A percentile compares a stretch with the other conserved stretches of the same genome.
phyloP scores from a whole-genome alignment of 2,329 filamentous ascomycete genomes.

The Penicillium nordicum region DNA sequence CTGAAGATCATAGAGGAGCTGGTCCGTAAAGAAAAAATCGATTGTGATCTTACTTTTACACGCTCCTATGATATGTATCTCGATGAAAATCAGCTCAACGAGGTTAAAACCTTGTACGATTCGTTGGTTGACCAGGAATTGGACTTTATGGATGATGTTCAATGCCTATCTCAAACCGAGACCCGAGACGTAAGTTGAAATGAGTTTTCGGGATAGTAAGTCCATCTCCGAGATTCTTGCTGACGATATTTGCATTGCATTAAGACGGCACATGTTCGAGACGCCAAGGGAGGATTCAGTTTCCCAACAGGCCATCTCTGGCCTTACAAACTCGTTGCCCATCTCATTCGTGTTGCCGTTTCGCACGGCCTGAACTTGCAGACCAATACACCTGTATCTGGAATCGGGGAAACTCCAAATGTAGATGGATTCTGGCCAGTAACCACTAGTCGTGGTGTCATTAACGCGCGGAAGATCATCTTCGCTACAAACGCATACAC shows the following conservation, averaged over 20 bases:
- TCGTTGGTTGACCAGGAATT: slow-evolving; percentile 24
- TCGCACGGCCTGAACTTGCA: slow-evolving; percentile 47
- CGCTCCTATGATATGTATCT: slow-evolving; percentile 40
- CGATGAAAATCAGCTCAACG: slow-evolving; percentile 30
- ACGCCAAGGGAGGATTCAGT: slow-evolving; percentile 33
- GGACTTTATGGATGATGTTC: slow-evolving; percentile 30
- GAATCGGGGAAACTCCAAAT: slow-evolving; percentile 1
- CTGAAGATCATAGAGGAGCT: slow-evolving; percentile 39
- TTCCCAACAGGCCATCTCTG: slow-evolving; percentile 35
- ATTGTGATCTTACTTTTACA: slow-evolving; percentile 43
- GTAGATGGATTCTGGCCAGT: slow-evolving; percentile 10
- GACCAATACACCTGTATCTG: slow-evolving; percentile 47
- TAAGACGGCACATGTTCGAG: slow-evolving; percentile 32
- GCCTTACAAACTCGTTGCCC: slow-evolving; percentile 77
- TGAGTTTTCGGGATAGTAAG: neutral
- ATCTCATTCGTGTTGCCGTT: slow-evolving; percentile 27
- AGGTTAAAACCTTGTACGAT: slow-evolving; percentile 25
- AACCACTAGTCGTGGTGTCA: slow-evolving; percentile 54
- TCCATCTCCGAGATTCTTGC: neutral
- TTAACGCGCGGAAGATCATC: slow-evolving; percentile 63
- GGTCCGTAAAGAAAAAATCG: slow-evolving; percentile 41
- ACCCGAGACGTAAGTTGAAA: slow-evolving; percentile 17
- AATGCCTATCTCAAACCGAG: slow-evolving; percentile 14
- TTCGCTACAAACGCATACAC: slow-evolving; percentile 86
- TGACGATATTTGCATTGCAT: neutral